Conservation (phyloP, 192 early-diverging fungal genomes). For the Mortierella claussenii region DNA sequence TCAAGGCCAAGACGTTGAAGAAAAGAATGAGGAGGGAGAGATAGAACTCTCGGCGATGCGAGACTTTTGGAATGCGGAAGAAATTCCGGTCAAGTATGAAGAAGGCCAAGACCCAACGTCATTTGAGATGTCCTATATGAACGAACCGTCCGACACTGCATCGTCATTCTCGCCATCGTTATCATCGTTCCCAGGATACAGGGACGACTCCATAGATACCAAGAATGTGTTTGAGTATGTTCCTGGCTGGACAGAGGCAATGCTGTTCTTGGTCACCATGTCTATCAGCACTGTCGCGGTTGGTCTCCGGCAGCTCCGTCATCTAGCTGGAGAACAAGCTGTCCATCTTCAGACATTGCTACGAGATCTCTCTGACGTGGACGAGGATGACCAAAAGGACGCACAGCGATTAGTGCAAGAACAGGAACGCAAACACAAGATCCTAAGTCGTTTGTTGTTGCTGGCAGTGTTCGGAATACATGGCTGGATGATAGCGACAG, state of each 20-base stretch:
- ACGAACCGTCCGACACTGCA: not conserved
- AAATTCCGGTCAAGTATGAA: not conserved
- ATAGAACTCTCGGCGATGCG: constrained; percentile 9
- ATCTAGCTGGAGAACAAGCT: not conserved
- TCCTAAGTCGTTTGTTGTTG: too few species aligned
- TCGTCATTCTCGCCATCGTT: not conserved
- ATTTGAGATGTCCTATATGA: not conserved
- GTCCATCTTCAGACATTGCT: not conserved
- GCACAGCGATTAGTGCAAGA: too few species aligned
- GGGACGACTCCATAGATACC: not conserved
- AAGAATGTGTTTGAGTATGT: constrained; percentile 6
- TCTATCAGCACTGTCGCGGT: not conserved
- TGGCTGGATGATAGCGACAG: too few species aligned
- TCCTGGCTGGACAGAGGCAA: constrained; percentile 17
- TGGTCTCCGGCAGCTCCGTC: constrained; percentile 1
- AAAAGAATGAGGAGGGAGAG: not conserved
- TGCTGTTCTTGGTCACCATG: not conserved
- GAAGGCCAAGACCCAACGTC: not conserved
- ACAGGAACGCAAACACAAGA: too few species aligned
- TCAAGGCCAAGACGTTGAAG: not conserved
- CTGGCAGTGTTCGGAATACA: too few species aligned
- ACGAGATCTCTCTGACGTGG: too few species aligned
- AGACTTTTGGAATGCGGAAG: constrained; percentile 4
- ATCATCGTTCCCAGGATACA: not conserved
- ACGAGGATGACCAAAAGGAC: too few species aligned